Conservation (phyloP, 2,329 filamentous ascomycete species). For the Chaetomium globosum region DNA sequence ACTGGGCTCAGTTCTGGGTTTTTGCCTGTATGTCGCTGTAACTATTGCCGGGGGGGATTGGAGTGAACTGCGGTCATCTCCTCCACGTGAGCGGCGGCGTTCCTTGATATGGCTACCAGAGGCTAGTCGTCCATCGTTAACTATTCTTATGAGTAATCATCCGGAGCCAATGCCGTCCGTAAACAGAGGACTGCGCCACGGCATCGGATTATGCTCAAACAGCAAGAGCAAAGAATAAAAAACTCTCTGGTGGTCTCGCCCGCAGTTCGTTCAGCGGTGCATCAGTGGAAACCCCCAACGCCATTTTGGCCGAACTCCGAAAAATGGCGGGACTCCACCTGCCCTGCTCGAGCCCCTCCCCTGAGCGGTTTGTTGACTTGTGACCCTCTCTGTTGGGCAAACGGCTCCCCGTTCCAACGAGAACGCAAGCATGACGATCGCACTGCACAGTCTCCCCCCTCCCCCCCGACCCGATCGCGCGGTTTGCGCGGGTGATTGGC, state of each 20-base stretch:
- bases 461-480: slow-evolving; percentile 1
- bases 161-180: not conserved
- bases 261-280: not conserved
- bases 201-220: not conserved
- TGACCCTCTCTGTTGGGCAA: not conserved
- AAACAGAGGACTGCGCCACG: not conserved
- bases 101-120: not conserved
- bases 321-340: slow-evolving; percentile 7
- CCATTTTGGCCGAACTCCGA: not conserved
- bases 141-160: too few relatives aligned
- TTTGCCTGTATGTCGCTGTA: not conserved
- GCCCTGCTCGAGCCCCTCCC: not conserved
- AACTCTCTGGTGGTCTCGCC: not conserved
- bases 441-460: not conserved
- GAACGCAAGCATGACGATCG: not conserved
- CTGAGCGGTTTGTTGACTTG: not conserved
- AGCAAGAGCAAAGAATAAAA: not conserved
- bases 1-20: not conserved
- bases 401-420: slow-evolving; percentile 9
- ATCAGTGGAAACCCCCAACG: not conserved
- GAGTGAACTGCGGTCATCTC: not conserved
- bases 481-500: not conserved
- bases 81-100: not conserved
- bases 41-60: not conserved
- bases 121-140: not conserved